Percentiles rank a stretch among this genome's conserved stretches.
These are phyloP conservation scores for Cyphellophora attinorum DNA, from an alignment of 2,329 filamentous ascomycete species.

Conservation along the genomic window DNA sequence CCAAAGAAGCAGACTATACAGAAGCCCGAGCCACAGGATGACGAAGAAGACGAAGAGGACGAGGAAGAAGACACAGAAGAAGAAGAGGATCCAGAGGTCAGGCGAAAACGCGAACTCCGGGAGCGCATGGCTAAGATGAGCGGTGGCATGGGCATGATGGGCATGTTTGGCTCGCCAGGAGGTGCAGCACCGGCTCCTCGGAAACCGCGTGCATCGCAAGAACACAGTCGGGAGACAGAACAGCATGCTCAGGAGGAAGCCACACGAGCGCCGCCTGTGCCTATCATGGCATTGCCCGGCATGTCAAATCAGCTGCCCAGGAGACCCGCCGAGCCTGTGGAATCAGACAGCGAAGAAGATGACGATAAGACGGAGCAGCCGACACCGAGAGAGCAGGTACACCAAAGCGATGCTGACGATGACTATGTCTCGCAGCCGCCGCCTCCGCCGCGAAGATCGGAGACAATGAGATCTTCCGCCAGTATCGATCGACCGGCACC, in stretches of 20 bases:
- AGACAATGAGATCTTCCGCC: not conserved
- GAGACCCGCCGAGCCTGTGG: constrained; percentile 41
- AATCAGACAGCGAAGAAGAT: constrained; percentile 23
- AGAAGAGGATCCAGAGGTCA: constrained; percentile 78
- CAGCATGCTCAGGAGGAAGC: constrained; percentile 18
- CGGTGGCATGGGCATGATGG: constrained; percentile 91
- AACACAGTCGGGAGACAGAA: constrained; percentile 26
- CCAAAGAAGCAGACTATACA: constrained; percentile 41
- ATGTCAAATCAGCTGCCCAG: constrained; percentile 48
- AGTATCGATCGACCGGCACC: not conserved
- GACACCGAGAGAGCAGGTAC: constrained; percentile 11
- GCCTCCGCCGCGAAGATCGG: constrained; percentile 18
- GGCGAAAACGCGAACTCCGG: constrained; percentile 75
- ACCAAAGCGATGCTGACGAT: constrained; percentile 12
- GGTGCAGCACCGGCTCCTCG: constrained; percentile 46
- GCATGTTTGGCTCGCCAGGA: constrained; percentile 72
- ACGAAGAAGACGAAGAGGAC: constrained; percentile 45
- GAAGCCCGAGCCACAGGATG: too few relatives aligned
- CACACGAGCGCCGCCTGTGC: constrained; percentile 33
- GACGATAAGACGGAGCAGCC: constrained; percentile 12
- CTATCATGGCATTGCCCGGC: constrained; percentile 59
- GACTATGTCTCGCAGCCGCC: constrained; percentile 15
- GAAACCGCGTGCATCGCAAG: constrained; percentile 38
- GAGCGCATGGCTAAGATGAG: constrained; percentile 98
- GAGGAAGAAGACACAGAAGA: constrained; percentile 70